Evolutionary conservation across 192 early-diverging fungal species (phyloP), one percentile per base, ranked within the genome.

Genomic region (Tieghemiomyces parasiticus): DNA sequence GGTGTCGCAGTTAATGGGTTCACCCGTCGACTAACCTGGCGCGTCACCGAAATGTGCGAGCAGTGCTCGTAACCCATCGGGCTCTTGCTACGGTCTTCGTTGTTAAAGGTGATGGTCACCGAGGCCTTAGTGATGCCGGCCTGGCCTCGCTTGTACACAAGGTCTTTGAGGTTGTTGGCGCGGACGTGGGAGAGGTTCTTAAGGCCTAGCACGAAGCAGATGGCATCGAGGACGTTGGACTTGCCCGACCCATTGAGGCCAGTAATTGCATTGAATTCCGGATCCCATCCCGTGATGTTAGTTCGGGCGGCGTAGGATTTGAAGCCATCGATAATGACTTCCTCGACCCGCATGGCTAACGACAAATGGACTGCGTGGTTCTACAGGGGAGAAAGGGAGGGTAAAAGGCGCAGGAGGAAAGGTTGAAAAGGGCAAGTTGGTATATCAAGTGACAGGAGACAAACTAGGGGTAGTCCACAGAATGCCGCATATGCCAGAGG

Each of bases 61-160:
- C 72, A 79, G 59, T 88, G 76, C 62, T 90, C 85, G 60, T 92
- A 96, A 0, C 91, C 93, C 20, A 90, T 75, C 4, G 96, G 96
- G 45, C 86, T 88, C 30, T 79, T 82, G 29, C 85, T 80, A 28
- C 78, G 73, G 66, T 97, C 86, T 38, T 80, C 74, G 66, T 99
- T 99, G 66, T 92, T 87, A 67, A 99, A 97, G 19, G 93, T 88
- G 51, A 99, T 91, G 0, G 92, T 92, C 10, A 97, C 94, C 2
- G 94, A 91, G 0, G 96, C 96, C 65, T 95, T 97, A 51, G 83
- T 90, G n/a, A 97, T 83, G 13, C 96, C 96, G 6, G 96, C 94
- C 61, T 97, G 94, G 9, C 96, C 96, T n/a, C 90, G 81, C 68
- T 99, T 99, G 73, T 99, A 99, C 26, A 99, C 88, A 46, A 99